These are phyloP conservation scores for Colletotrichum tofieldiae DNA, from an alignment of 2,329 filamentous ascomycete species.

Conservation along the genomic window DNA sequence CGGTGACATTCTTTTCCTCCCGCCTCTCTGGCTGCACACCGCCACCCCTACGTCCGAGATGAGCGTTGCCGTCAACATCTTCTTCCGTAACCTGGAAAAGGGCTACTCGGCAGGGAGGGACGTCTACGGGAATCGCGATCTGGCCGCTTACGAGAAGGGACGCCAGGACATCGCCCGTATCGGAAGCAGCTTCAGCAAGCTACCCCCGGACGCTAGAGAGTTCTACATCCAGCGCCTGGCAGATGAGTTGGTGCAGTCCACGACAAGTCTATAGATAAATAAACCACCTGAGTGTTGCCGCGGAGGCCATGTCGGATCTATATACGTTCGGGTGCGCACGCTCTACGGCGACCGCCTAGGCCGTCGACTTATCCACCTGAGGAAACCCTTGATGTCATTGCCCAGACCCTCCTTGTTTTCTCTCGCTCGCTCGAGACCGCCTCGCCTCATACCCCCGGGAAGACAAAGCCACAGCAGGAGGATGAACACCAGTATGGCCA, in stretches of 20 bases:
- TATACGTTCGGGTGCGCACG: background rate
- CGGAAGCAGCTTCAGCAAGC: constrained; percentile 71
- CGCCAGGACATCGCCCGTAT: constrained; percentile 81
- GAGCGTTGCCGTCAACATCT: constrained; percentile 90
- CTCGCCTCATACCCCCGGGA: constrained; percentile 56
- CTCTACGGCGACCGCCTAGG: no score
- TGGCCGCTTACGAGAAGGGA: constrained; percentile 88
- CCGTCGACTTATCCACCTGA: background rate
- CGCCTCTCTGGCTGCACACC: constrained; percentile 88
- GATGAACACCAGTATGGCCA: constrained; percentile 64
- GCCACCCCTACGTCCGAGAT: constrained; percentile 71
- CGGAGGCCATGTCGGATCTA: background rate
- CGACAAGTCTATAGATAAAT: constrained; percentile 16
- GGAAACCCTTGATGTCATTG: constrained; percentile 48
- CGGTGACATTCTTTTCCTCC: constrained; percentile 86
- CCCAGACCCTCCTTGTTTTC: constrained; percentile 56
- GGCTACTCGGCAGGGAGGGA: constrained; percentile 84
- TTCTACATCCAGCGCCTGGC: constrained; percentile 85
- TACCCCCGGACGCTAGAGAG: constrained; percentile 76
- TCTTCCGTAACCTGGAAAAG: constrained; percentile 80
- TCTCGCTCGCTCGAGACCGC: constrained; percentile 59
- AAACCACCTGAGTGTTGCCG: background rate
- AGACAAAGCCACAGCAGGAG: constrained; percentile 62
- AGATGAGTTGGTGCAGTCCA: constrained; percentile 70
- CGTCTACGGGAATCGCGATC: constrained; percentile 89